Percentiles rank a stretch among this genome's conserved stretches.
Conservation (phyloP, 345 rosid genomes). For the Schrenkiella parvula region DNA sequence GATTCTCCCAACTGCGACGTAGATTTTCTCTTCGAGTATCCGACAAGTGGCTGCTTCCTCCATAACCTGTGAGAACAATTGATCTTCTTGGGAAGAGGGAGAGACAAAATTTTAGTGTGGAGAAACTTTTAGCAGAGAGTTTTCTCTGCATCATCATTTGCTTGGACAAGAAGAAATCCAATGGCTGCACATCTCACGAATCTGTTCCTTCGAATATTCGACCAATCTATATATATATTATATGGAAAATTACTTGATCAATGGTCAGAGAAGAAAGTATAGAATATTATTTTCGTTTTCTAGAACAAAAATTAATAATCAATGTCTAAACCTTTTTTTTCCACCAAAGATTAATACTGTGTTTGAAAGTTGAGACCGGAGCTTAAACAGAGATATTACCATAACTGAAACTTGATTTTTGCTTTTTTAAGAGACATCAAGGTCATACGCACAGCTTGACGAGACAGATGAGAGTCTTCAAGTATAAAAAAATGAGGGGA, state of each 20-base stretch:
- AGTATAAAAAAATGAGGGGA: too few relatives aligned
- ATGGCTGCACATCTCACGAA: slow-evolving; percentile 13
- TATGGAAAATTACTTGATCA: not conserved
- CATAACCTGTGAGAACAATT: slow-evolving; percentile 9
- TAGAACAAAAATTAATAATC: not conserved
- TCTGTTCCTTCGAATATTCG: slow-evolving; percentile 27
- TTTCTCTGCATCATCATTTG: not conserved
- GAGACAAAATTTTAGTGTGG: not conserved
- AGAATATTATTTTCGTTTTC: not conserved
- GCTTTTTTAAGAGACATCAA: too few relatives aligned
- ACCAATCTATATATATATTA: slow-evolving; percentile 2
- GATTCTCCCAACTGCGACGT: slow-evolving; percentile 57
- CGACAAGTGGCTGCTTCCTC: slow-evolving; percentile 28
- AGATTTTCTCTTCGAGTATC: slow-evolving; percentile 50
- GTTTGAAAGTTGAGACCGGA: too few relatives aligned
- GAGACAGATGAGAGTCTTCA: too few relatives aligned
- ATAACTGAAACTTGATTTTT: too few relatives aligned
- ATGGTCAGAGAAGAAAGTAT: not conserved
- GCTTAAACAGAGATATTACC: too few relatives aligned
- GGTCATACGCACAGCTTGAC: too few relatives aligned
- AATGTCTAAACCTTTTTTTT: too few relatives aligned
- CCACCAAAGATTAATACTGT: too few relatives aligned
- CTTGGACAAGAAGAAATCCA: slow-evolving; percentile 9
- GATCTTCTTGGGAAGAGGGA: not conserved
- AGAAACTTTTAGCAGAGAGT: not conserved